These are phyloP conservation scores for Petasospora fabianii DNA, from an alignment of 1,139 yeast species.

Conservation along the genomic window DNA sequence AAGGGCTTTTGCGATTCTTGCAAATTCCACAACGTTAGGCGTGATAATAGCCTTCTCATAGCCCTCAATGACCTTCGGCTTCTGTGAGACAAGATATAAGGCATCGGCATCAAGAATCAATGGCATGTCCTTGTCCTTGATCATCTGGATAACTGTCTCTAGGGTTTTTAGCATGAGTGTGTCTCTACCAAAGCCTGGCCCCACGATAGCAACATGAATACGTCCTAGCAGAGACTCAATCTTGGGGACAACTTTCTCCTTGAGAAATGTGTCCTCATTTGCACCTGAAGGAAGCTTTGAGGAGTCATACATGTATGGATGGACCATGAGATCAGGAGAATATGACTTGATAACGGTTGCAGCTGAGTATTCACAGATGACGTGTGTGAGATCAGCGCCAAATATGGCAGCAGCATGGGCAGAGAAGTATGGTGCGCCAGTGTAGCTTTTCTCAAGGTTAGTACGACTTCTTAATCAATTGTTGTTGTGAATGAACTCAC, in stretches of 20 bases:
- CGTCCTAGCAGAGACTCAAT: constrained; percentile 53
- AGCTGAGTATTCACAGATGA: constrained; percentile 77
- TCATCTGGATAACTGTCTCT: constrained; percentile 52
- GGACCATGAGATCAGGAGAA: constrained; percentile 94
- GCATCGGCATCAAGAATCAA: constrained; percentile 90
- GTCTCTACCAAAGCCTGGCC: constrained; percentile 94
- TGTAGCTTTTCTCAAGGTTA: constrained; percentile 44
- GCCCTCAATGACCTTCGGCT: constrained; percentile 52
- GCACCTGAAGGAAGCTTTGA: constrained; percentile 21
- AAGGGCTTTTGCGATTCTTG: constrained; percentile 53
- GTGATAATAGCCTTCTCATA: constrained; percentile 64
- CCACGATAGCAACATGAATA: constrained; percentile 79
- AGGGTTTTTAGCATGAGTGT: constrained; percentile 59
- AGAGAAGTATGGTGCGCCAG: constrained; percentile 95
- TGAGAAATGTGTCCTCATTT: constrained; percentile 32
- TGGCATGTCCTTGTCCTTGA: constrained; percentile 51
- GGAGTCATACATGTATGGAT: constrained; percentile 62
- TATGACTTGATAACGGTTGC: constrained; percentile 80
- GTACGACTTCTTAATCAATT: too few relatives aligned
- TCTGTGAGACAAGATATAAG: constrained; percentile 54
- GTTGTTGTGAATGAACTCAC: too few relatives aligned
- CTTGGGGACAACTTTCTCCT: constrained; percentile 49
- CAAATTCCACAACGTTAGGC: constrained; percentile 86
- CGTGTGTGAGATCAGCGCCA: constrained; percentile 88
- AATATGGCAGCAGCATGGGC: constrained; percentile 78